Conservation (phyloP, 371 early-diverging fungal species). For the Apophysomyces ossiformis region DNA sequence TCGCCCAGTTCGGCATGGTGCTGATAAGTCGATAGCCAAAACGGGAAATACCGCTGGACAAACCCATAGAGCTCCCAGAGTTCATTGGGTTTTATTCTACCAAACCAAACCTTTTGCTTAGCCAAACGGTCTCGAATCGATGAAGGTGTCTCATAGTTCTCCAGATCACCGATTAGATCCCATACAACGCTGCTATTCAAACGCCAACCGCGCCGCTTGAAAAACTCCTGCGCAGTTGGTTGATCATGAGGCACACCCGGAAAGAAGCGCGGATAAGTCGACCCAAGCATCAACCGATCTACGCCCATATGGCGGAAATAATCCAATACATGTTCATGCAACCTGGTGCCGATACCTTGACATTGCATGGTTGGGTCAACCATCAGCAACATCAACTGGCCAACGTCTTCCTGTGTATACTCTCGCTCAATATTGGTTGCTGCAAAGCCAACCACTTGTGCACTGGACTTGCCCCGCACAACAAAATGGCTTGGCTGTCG, state of each 20-base stretch:
- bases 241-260: conserved; percentile 44
- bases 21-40: conserved; percentile 46
- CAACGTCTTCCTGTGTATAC: conserved; percentile 18
- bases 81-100: conserved; percentile 26
- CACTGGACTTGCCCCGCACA: conserved; percentile 14
- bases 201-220: conserved; percentile 44
- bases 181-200: conserved; percentile 24
- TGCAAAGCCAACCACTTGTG: conserved; percentile 41
- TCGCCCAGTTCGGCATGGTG: conserved; percentile 52
- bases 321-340: conserved; percentile 38
- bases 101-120: conserved; percentile 43
- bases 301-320: conserved; percentile 22
- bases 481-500: conserved; percentile 29
- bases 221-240: conserved; percentile 30
- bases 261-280: conserved; percentile 56
- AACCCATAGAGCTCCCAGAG: conserved; percentile 39
- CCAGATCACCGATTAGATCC: conserved; percentile 40
- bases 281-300: conserved; percentile 27
- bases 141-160: conserved; percentile 28
- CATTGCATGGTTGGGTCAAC: conserved; percentile 30
- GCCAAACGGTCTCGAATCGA: conserved; percentile 32
- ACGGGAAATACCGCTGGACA: conserved; percentile 41
- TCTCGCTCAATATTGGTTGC: conserved; percentile 30
- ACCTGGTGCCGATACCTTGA: conserved; percentile 38
- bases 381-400: conserved; percentile 44